Percentiles rank a stretch among this genome's conserved stretches.
phyloP scores from a whole-genome alignment of 805 yeast genomes.

The Scheffersomyces ergatensis region DNA sequence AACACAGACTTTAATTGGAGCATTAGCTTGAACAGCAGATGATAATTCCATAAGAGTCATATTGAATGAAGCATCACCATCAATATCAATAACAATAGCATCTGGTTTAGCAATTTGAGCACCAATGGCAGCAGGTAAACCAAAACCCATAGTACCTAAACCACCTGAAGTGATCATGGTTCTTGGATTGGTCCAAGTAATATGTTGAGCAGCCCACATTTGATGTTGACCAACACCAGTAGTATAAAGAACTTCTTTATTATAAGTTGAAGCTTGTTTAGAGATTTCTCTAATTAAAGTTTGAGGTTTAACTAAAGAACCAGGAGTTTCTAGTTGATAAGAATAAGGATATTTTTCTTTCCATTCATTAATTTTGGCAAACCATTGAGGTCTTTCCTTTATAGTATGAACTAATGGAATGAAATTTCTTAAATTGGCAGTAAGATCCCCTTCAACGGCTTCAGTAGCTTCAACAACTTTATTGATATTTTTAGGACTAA shows the following conservation, averaged over 20 bases:
- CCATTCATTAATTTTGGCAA: constrained; percentile 72
- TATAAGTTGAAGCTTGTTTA: constrained; percentile 58
- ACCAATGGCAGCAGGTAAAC: constrained; percentile 97
- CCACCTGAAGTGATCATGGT: constrained; percentile 98
- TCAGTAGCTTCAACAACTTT: constrained; percentile 96
- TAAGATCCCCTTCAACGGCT: constrained; percentile 95
- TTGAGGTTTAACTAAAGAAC: constrained; percentile 85
- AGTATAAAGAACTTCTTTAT: constrained; percentile 80
- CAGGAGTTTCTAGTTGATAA: constrained; percentile 79
- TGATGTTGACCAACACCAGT: constrained; percentile 99
- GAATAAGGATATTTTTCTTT: constrained; percentile 81
- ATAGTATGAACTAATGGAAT: constrained; percentile 69
- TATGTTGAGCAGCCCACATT: constrained; percentile 99
- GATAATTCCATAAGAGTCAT: constrained; percentile 94
- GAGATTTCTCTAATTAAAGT: constrained; percentile 80
- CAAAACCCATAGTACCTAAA: constrained; percentile 98
- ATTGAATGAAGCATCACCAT: constrained; percentile 98
- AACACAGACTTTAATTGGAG: constrained; percentile 86
- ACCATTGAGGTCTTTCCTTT: constrained; percentile 76
- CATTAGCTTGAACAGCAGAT: constrained; percentile 89
- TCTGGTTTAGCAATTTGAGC: constrained; percentile 97
- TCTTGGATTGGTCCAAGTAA: constrained; percentile 91
- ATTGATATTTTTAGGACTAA: constrained; percentile 94
- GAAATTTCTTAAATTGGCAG: constrained; percentile 68
- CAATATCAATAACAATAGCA: constrained; percentile 92